Base-by-base conservation (phyloP, 768 basidiomycete species). In the Suillus decipiens region DNA sequence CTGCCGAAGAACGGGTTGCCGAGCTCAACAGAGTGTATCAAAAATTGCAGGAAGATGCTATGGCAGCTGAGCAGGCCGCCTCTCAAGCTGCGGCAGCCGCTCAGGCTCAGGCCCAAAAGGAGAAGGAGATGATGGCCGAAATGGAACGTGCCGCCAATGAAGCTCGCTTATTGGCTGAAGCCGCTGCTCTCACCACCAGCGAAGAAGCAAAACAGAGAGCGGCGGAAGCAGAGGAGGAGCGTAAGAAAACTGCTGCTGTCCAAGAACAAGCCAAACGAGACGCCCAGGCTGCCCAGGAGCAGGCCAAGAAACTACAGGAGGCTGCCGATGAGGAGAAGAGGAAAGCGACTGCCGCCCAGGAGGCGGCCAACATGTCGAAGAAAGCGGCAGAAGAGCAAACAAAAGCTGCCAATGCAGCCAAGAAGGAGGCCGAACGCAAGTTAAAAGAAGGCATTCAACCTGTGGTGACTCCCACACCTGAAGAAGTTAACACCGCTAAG, bases 281-380 rank as follows among this genome's bases (percentile, higher is more conserved):
- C 1, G 63, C 61, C 1, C 48, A 51, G 24, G 60, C 47, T 11
- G 70, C 70, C 17, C 53, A 48, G 10, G 62, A 66, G 24, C 64
- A 61, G 51, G 33, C 34, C 0, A 59, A 54, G 3, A 61, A 24
- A 15, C 42, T 61, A 0, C 62, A 65, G 28, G n/a, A 36, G 47
- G 65, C 36, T 33, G 72, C 68, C 0, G 66, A 70, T 9, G 70
- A 66, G 34, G 69, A 72, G n/a, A 66, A 67, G 14, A 62, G 45
- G 12, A 60, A 64, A 5, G 70, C 72, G 1, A 63, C 66, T 53
- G 63, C 60, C 1, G 66, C 61, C 0, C 72, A 51, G 50, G 66
- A 61, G 5, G 61, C 53, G 2, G 70, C 65, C 1, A 64, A 71
- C 9, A 48, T 57, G n/a, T 22, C 56, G 14, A 61, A 59, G 2